Base-by-base conservation (phyloP, 768 basidiomycete species). In the Leucocoprinus birnbaumii region DNA sequence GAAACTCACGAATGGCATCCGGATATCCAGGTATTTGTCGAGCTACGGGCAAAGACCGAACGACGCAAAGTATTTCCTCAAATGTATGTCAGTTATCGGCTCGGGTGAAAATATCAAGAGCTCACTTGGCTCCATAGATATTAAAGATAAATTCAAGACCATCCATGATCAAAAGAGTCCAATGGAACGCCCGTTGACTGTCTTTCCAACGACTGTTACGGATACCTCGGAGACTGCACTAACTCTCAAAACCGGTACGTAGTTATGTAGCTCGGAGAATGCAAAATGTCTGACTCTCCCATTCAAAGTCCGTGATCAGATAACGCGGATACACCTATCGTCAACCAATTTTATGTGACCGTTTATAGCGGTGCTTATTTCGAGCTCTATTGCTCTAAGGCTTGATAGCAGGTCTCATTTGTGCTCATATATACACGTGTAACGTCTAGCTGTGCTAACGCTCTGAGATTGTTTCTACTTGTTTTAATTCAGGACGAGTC, bases 31-130 rank as follows among this genome's bases (percentile, higher is more conserved):
- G 19, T 84, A 76, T 63, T 73, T 91, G 18, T 78, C 85, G 2
- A 84, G 83, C 27, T 91, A 86, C 57, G 87, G 83, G 1, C 78
- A 84, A 48, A 75, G 84, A 25, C 77, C 83, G 8, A 93, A 92
- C 61, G 87, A 90, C 51, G 76, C 80, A 3, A 76, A 73, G 18
- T 68, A 77, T 11, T 81, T 83, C 47, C 77, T 87, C 5, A 82
- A 80, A 68, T 91, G 89, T 90, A 59, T 54, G 79, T 73, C 21
- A n/a, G n/a, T n/a, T n/a, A 42, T 56, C 40, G 34, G 21, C 51
- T 19, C 41, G 44, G 46, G 43, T 41, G 35, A 35, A 16, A 18
- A 38, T 40, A 4, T 45, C 44, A 31, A 31, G 6, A 31, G 11
- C 31, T 31, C 6, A 31, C 31, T 11, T 31, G 31, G 5, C 11